A percentile compares a stretch with the other conserved stretches of the same genome.
These are phyloP conservation scores for Cyberlindnera maclurae DNA, from an alignment of 805 yeast species.

Conservation along the genomic window DNA sequence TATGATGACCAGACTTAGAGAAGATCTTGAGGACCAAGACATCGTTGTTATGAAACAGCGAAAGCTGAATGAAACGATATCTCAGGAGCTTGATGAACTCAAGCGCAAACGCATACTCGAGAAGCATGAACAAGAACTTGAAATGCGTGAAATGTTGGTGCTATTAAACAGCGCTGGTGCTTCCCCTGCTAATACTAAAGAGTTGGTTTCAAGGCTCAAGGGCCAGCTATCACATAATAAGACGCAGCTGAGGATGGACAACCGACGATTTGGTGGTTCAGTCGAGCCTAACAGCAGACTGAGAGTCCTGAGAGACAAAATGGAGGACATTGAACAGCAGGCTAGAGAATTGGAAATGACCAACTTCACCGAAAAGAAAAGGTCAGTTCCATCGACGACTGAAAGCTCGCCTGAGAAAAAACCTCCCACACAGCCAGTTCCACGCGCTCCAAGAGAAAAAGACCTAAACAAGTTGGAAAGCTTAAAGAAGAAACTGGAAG, in stretches of 20 bases:
- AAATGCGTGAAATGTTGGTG: conserved; percentile 65
- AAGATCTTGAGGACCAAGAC: conserved; percentile 59
- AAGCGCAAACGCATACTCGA: conserved; percentile 50
- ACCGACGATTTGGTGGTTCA: conserved; percentile 39
- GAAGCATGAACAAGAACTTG: conserved; percentile 70
- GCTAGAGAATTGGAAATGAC: conserved; percentile 84
- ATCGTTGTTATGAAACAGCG: conserved; percentile 51
- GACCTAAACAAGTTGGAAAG: conserved; percentile 50
- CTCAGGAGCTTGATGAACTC: conserved; percentile 54
- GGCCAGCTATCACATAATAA: conserved; percentile 33
- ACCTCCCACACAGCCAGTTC: conserved; percentile 12
- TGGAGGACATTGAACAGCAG: conserved; percentile 79
- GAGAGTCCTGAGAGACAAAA: conserved; percentile 67
- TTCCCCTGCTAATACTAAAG: conserved; percentile 26
- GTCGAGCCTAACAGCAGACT: conserved; percentile 75
- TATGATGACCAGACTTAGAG: conserved; percentile 49
- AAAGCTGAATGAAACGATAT: conserved; percentile 52
- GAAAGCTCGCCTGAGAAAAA: conserved; percentile 23
- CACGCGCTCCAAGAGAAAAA: conserved; percentile 33
- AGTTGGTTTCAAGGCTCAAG: conserved; percentile 32
- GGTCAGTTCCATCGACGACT: conserved; percentile 13
- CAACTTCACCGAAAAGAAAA: conserved; percentile 54
- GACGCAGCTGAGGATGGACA: conserved; percentile 35
- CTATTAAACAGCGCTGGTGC: conserved; percentile 43
- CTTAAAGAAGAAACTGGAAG: conserved; percentile 50